A percentile compares a stretch with the other conserved stretches of the same genome.
These are phyloP conservation scores for Nannizziopsis barbatae DNA, from an alignment of 2,329 filamentous ascomycete species.

Conservation along the genomic window DNA sequence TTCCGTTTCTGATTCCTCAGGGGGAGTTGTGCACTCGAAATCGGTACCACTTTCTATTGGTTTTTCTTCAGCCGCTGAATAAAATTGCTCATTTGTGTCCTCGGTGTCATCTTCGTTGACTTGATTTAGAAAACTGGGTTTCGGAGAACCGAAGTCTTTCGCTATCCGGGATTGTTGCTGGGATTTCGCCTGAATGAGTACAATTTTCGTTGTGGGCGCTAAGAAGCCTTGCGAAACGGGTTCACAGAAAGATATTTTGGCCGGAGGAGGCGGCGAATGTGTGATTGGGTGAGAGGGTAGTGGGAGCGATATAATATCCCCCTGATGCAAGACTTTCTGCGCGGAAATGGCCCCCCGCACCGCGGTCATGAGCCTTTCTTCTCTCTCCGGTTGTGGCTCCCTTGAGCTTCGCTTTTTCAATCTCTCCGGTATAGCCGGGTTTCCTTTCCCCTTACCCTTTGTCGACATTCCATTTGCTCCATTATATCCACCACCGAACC, in stretches of 20 bases:
- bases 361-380: constrained; percentile 51
- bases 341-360: constrained; percentile 64
- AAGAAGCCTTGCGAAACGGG: constrained; percentile 82
- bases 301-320: constrained; percentile 69
- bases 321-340: constrained; percentile 67
- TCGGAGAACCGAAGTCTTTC: constrained; percentile 34
- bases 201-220: constrained; percentile 65
- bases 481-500: constrained; percentile 58
- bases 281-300: constrained; percentile 73
- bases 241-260: constrained; percentile 84
- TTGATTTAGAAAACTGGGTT: constrained; percentile 48
- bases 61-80: constrained; percentile 76
- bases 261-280: constrained; percentile 70
- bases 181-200: constrained; percentile 51
- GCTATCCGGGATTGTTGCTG: constrained; percentile 18
- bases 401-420: constrained; percentile 27
- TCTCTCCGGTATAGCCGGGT: constrained; percentile 11
- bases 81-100: constrained; percentile 86
- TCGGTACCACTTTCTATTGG: constrained; percentile 33
- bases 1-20: constrained; percentile 52
- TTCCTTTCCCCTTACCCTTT: constrained; percentile 26
- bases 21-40: constrained; percentile 44
- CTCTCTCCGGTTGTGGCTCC: constrained; percentile 33
- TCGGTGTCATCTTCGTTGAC: constrained; percentile 54
- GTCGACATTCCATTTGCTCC: constrained; percentile 32